phyloP scores from a whole-genome alignment of 2,329 filamentous ascomycete species.

The Samsoniella hepiali region DNA sequence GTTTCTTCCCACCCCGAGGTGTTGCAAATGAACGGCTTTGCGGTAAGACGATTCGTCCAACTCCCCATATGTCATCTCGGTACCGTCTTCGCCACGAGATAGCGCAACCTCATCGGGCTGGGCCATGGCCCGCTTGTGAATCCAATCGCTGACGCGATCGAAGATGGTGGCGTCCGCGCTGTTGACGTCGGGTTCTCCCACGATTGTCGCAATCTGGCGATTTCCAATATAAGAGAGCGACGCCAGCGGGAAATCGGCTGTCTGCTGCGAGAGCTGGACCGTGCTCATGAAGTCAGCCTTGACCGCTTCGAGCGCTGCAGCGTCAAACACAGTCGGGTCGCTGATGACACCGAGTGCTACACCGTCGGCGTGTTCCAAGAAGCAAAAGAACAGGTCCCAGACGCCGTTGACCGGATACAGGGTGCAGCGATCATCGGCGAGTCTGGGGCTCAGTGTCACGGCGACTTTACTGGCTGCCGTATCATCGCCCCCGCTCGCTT shows the following conservation, averaged over 20 bases:
- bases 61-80: not conserved
- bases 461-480: not conserved
- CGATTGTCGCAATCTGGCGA: not conserved
- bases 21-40: not conserved
- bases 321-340: not conserved
- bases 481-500: not conserved
- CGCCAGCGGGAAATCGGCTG: not conserved
- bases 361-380: not conserved
- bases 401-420: slow-evolving; percentile 8
- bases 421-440: slow-evolving; percentile 1
- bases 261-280: not conserved
- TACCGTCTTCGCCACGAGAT: not conserved
- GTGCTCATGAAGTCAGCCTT: not conserved
- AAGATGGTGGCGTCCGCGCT: not conserved
- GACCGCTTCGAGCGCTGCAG: not conserved
- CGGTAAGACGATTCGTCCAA: not conserved
- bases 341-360: slow-evolving; percentile 6
- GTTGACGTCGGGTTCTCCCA: not conserved
- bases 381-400: slow-evolving; percentile 14
- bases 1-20: not conserved
- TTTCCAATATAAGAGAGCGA: not conserved
- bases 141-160: not conserved
- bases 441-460: not conserved
- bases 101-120: not conserved
- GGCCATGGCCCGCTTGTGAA: not conserved